A percentile compares a stretch with the other conserved stretches of the same genome.
Evolutionary conservation across 352 stramenopile genomes (phyloP).

Genomic region (Phytophthora podocarpi): DNA sequence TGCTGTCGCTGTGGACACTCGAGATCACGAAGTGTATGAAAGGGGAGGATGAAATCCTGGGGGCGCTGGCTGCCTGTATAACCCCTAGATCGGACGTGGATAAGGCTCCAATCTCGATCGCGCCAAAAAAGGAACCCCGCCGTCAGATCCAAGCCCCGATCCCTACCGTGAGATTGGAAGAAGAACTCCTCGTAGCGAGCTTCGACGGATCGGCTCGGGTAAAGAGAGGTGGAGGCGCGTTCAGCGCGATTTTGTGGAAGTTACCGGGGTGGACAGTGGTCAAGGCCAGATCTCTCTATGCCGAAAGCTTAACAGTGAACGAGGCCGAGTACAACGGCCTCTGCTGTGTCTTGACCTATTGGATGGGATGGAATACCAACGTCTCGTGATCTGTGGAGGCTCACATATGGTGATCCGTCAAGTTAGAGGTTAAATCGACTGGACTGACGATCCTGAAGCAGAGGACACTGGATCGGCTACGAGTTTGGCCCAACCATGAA

Average conservation of each 20-base stretch:
- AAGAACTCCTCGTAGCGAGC: neutral
- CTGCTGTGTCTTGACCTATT: neutral
- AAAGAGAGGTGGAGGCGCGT: neutral
- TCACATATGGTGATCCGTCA: slow-evolving; percentile 2
- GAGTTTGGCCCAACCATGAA: too few relatives aligned
- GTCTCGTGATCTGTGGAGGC: neutral
- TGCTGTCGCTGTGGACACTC: neutral
- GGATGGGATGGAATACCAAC: neutral
- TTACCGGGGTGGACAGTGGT: neutral
- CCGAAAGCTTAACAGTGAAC: neutral
- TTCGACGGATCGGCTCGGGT: slow-evolving; percentile 2
- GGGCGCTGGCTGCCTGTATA: neutral
- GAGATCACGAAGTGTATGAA: neutral
- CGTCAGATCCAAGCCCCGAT: neutral
- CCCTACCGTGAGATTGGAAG: neutral
- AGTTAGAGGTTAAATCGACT: neutral
- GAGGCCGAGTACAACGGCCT: neutral
- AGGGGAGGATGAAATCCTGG: neutral
- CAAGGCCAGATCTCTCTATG: neutral
- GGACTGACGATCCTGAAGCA: too few relatives aligned
- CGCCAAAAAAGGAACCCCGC: neutral
- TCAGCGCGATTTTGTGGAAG: neutral
- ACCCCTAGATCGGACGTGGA: neutral
- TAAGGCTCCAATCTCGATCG: neutral
- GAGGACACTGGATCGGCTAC: too few relatives aligned